These are phyloP conservation scores for Gastrodia elata DNA, from an alignment of 106 monocot species.

Conservation along the genomic window DNA sequence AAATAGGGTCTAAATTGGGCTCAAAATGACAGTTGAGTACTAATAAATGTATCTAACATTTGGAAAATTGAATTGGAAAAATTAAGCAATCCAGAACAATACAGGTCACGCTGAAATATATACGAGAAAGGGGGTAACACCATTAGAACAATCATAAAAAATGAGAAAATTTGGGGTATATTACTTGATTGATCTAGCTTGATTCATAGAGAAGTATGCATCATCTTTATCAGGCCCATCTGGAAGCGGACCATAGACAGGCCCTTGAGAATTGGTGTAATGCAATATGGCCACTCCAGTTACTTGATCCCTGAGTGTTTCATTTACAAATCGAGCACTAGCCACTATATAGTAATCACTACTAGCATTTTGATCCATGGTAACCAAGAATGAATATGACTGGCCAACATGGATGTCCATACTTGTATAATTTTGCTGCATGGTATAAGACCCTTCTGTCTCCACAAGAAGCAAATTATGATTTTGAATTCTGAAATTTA, in stretches of 20 bases:
- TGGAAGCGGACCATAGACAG: constrained; percentile 80
- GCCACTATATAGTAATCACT: constrained; percentile 90
- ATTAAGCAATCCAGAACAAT: too few species aligned
- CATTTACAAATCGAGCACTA: constrained; percentile 60
- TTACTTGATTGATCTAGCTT: constrained; percentile 94
- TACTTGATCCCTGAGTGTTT: constrained; percentile 31
- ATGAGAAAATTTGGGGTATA: too few species aligned
- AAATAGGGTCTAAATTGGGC: too few species aligned
- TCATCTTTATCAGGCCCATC: constrained; percentile 78
- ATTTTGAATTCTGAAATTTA: constrained; percentile 94
- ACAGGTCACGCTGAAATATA: too few species aligned
- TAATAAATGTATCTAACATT: too few species aligned
- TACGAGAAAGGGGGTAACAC: neutral
- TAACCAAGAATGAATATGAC: constrained; percentile 92
- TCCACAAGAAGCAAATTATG: constrained; percentile 94
- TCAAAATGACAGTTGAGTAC: too few species aligned
- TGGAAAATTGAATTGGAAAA: too few species aligned
- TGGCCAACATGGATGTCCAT: constrained; percentile 98
- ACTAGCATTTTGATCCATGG: constrained; percentile 88
- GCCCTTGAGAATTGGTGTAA: constrained; percentile 84
- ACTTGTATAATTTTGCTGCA: constrained; percentile 80
- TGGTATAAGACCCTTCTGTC: constrained; percentile 92
- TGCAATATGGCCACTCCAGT: constrained; percentile 89
- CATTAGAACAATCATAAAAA: neutral
- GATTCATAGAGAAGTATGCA: constrained; percentile 71